These are phyloP conservation scores for Chrysosporium keratinophilum DNA, from an alignment of 2,329 filamentous ascomycete species.

Conservation along the genomic window DNA sequence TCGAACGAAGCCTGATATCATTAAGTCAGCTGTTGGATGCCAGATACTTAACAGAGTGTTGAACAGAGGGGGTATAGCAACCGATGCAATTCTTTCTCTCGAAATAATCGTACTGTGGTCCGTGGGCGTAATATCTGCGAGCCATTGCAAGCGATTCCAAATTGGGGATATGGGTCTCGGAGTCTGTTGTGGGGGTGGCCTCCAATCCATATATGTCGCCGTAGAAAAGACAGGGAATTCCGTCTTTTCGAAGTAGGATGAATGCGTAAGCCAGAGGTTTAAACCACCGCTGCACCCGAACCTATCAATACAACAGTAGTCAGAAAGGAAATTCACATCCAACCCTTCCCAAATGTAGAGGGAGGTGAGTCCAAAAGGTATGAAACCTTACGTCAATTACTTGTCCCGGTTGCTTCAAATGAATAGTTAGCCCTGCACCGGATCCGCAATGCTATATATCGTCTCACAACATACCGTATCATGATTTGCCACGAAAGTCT, in stretches of 20 bases:
- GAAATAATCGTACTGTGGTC: constrained; percentile 54
- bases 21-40: background rate
- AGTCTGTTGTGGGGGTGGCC: constrained; percentile 42
- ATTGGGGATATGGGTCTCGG: constrained; percentile 16
- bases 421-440: background rate
- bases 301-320: constrained; percentile 24
- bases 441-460: background rate
- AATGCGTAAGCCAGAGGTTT: constrained; percentile 62
- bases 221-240: constrained; percentile 60
- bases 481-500: constrained; percentile 62
- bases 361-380: background rate
- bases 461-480: constrained; percentile 44
- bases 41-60: background rate
- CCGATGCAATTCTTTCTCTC: constrained; percentile 52
- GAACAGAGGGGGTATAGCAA: constrained; percentile 9
- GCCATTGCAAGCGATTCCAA: constrained; percentile 52
- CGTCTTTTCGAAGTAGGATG: constrained; percentile 55
- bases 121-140: constrained; percentile 57
- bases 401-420: constrained; percentile 49
- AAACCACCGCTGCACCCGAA: constrained; percentile 55
- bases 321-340: background rate
- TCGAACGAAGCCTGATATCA: constrained; percentile 34
- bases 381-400: constrained; percentile 41
- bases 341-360: too few species aligned
- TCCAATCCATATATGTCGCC: constrained; percentile 58